Conservation (phyloP, 768 basidiomycete species). For the Mycena haematopus region DNA sequence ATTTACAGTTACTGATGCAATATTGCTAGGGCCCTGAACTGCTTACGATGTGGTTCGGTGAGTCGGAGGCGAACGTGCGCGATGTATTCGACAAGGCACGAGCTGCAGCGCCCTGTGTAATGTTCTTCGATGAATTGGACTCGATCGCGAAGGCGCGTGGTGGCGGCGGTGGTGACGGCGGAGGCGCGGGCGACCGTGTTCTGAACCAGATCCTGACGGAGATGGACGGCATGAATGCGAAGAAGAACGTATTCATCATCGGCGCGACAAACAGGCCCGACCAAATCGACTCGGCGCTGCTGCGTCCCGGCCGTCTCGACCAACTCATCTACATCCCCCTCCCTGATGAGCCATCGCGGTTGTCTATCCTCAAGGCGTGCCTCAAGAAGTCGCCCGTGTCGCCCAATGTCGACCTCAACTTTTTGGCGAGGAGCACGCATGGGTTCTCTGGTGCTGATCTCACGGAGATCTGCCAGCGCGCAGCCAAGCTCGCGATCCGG, state of each 20-base stretch:
- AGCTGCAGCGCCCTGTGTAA: conserved; percentile 98
- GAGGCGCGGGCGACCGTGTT: conserved; percentile 97
- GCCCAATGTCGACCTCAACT: conserved; percentile 79
- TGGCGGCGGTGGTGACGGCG: conserved; percentile 82
- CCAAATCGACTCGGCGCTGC: conserved; percentile 90
- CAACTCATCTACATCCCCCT: conserved; percentile 99
- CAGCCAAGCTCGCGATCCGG: conserved; percentile 96
- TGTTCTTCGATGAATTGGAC: conserved; percentile 99
- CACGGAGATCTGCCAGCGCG: conserved; percentile 98
- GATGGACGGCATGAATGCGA: conserved; percentile 98
- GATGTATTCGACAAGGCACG: conserved; percentile 99
- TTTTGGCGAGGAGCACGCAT: conserved; percentile 91
- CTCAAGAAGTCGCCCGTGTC: conserved; percentile 93
- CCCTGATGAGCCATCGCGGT: conserved; percentile 90
- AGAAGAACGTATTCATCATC: conserved; percentile 99
- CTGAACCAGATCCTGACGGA: conserved; percentile 97
- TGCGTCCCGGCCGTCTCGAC: conserved; percentile 98
- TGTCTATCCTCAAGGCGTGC: conserved; percentile 89
- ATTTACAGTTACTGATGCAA: conserved; percentile 22
- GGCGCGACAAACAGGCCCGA: conserved; percentile 97
- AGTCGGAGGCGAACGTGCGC: conserved; percentile 99
- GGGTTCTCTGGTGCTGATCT: conserved; percentile 99
- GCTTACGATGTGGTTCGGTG: conserved; percentile 99
- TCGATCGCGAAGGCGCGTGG: conserved; percentile 99
- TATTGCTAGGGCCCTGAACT: conserved; percentile 84